Evolutionary conservation across 768 basidiomycete species (phyloP).

Genomic region (Strobilomyces confusus): DNA sequence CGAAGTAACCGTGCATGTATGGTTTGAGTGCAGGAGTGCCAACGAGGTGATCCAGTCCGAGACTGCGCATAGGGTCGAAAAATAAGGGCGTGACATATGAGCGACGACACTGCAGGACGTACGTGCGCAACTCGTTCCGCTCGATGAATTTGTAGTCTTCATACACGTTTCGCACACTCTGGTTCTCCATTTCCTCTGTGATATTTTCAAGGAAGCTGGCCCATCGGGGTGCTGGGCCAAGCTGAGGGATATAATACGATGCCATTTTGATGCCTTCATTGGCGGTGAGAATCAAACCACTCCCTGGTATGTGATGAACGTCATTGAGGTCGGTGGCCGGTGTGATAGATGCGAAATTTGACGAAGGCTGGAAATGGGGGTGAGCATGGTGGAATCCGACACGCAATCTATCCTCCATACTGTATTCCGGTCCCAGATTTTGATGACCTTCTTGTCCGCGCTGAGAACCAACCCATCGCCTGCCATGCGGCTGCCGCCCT

Average conservation of each 20-base stretch:
- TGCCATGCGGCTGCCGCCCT: slow-evolving; percentile 78
- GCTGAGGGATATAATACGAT: slow-evolving; percentile 90
- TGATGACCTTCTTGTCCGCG: slow-evolving; percentile 95
- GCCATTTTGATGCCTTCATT: slow-evolving; percentile 98
- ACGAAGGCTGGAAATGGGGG: slow-evolving; percentile 52
- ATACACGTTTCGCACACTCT: slow-evolving; percentile 73
- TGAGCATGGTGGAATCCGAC: slow-evolving; percentile 2
- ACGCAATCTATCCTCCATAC: slow-evolving; percentile 41
- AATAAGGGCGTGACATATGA: not conserved
- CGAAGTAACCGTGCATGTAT: slow-evolving; percentile 99
- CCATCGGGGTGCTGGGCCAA: slow-evolving; percentile 96
- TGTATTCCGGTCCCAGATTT: slow-evolving; percentile 89
- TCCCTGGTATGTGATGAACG: slow-evolving; percentile 83
- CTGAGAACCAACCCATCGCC: slow-evolving; percentile 87
- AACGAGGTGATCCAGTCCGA: slow-evolving; percentile 92
- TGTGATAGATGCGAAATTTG: slow-evolving; percentile 90
- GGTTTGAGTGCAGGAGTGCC: slow-evolving; percentile 96
- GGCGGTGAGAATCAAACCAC: slow-evolving; percentile 85
- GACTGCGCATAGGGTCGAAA: slow-evolving; percentile 40
- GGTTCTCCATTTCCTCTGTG: slow-evolving; percentile 97
- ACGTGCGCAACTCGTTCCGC: slow-evolving; percentile 80
- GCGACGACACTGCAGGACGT: slow-evolving; percentile 30
- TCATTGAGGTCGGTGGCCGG: slow-evolving; percentile 88
- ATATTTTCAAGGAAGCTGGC: slow-evolving; percentile 97
- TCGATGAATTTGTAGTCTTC: slow-evolving; percentile 98